Evolutionary conservation across 805 yeast species (phyloP).

Genomic region (Hanseniaspora clermontiae): DNA sequence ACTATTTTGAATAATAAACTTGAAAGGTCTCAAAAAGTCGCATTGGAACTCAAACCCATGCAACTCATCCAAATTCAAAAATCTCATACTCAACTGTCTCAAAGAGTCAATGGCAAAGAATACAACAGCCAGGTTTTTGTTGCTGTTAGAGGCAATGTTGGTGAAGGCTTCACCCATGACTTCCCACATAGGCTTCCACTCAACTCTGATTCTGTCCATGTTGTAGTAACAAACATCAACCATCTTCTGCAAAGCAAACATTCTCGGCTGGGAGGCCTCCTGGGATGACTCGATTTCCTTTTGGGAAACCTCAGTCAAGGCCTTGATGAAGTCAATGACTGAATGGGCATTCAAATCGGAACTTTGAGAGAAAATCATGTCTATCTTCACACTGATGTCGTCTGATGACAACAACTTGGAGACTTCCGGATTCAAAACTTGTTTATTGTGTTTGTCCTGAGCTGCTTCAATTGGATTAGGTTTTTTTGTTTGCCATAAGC

Average conservation of each 20-base stretch:
- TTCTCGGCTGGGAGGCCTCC: slow-evolving; percentile 68
- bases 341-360: slow-evolving; percentile 68
- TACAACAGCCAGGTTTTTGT: slow-evolving; percentile 52
- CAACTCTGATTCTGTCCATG: slow-evolving; percentile 89
- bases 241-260: slow-evolving; percentile 85
- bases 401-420: slow-evolving; percentile 48
- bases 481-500: slow-evolving; percentile 44
- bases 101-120: slow-evolving; percentile 88
- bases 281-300: slow-evolving; percentile 89
- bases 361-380: slow-evolving; percentile 75
- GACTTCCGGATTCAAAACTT: slow-evolving; percentile 47
- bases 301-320: slow-evolving; percentile 70
- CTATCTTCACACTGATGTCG: slow-evolving; percentile 67
- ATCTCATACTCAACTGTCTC: slow-evolving; percentile 83
- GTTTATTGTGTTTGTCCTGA: slow-evolving; percentile 57
- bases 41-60: slow-evolving; percentile 91
- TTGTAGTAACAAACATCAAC: slow-evolving; percentile 96
- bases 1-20: slow-evolving; percentile 51
- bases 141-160: slow-evolving; percentile 62
- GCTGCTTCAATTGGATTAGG: slow-evolving; percentile 55
- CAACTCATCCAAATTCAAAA: slow-evolving; percentile 84
- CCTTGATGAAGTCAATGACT: slow-evolving; percentile 74
- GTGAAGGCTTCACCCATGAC: slow-evolving; percentile 85
- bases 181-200: slow-evolving; percentile 93
- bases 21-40: slow-evolving; percentile 85